Evolutionary conservation across 148 eudicot genomes (phyloP).

Genomic region (Suaeda aralocaspica): DNA sequence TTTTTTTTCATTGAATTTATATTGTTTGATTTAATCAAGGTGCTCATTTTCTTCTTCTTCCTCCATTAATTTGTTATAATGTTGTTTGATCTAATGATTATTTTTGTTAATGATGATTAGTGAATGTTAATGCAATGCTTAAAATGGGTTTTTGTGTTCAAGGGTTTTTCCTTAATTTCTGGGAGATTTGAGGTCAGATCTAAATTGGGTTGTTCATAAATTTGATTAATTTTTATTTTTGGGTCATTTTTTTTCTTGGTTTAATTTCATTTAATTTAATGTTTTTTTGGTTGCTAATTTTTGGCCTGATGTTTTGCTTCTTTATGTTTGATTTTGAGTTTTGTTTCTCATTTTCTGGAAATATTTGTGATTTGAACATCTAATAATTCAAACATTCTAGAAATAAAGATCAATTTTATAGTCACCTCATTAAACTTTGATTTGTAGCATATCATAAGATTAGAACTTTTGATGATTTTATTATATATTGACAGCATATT

Average conservation of each 20-base stretch:
- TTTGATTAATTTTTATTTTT: constrained; percentile 4
- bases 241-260: constrained; percentile 4
- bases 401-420: neutral
- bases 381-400: neutral
- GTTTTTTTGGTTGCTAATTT: constrained; percentile 10
- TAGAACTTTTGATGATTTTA: neutral
- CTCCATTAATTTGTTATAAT: neutral
- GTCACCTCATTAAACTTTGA: neutral
- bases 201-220: constrained; percentile 19
- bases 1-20: no score
- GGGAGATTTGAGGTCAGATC: constrained; percentile 24
- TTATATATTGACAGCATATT: constrained; percentile 1
- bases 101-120: neutral
- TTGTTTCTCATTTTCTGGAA: constrained; percentile 7
- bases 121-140: constrained; percentile 11
- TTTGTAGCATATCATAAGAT: neutral
- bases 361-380: neutral
- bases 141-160: neutral
- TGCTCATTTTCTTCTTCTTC: neutral
- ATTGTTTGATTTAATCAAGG: constrained; percentile 14
- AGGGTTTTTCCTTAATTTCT: neutral
- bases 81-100: constrained; percentile 19
- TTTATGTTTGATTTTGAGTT: neutral
- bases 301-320: constrained; percentile 3
- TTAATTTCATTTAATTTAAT: no score